phyloP scores from a whole-genome alignment of 352 stramenopile species.

The Phytopythium ostracodes region DNA sequence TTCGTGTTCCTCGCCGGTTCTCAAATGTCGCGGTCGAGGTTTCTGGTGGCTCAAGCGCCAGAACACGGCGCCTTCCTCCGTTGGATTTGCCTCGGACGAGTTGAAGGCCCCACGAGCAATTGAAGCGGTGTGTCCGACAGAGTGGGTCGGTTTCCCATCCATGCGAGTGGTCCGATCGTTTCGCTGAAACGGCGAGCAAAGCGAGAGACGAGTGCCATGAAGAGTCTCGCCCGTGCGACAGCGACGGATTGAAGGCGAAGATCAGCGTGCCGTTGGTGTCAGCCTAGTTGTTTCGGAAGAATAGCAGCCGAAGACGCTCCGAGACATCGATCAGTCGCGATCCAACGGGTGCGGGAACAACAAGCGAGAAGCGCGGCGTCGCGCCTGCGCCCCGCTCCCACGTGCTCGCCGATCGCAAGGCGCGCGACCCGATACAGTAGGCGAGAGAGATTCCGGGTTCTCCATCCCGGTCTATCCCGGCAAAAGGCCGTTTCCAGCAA shows the following conservation, averaged over 20 bases:
- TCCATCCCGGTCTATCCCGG: background rate
- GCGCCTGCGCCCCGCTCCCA: too few species aligned
- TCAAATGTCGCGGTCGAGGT: slow-evolving; percentile 1
- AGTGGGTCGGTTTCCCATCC: background rate
- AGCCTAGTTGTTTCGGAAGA: background rate
- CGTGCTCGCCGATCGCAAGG: background rate
- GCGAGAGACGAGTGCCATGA: background rate
- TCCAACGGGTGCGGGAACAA: background rate
- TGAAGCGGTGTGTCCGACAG: background rate
- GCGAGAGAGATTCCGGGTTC: background rate
- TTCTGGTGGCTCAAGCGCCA: background rate
- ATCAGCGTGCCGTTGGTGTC: background rate
- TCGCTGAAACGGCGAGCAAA: background rate
- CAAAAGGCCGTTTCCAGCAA: background rate
- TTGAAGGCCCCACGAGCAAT: background rate
- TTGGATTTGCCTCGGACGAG: background rate
- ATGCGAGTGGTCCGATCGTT: background rate
- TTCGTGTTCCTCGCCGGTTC: background rate
- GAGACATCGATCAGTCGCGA: background rate
- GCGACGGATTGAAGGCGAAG: background rate
- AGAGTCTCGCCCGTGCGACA: background rate
- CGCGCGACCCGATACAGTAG: background rate
- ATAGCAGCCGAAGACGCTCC: background rate
- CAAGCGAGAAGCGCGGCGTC: background rate
- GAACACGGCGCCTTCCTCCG: background rate